These are phyloP conservation scores for Miamiensis avidus DNA, from an alignment of 169 alveolate species.

Conservation along the genomic window DNA sequence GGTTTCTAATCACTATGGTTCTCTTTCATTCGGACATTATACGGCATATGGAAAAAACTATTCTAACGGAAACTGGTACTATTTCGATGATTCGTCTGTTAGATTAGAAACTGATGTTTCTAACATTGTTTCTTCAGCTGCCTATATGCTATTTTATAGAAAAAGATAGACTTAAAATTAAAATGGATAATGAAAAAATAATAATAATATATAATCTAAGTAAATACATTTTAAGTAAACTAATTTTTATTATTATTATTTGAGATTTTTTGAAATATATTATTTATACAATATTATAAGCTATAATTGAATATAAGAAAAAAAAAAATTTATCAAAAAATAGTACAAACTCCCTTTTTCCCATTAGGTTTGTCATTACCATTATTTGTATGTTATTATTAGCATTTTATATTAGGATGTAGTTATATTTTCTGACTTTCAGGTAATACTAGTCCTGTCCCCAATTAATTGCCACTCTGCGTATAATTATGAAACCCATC, in stretches of 20 bases:
- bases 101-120: constrained; percentile 12
- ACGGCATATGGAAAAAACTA: constrained; percentile 76
- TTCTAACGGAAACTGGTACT: constrained; percentile 66
- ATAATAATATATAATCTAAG: too few relatives aligned
- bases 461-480: background rate
- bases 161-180: constrained; percentile 37
- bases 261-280: too few relatives aligned
- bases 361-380: too few relatives aligned
- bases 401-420: background rate
- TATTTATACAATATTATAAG: too few relatives aligned
- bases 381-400: background rate
- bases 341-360: too few relatives aligned
- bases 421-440: background rate
- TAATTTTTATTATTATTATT: too few relatives aligned
- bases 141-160: constrained; percentile 60
- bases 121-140: constrained; percentile 38
- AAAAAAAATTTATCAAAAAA: too few relatives aligned
- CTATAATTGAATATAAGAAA: too few relatives aligned
- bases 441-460: background rate
- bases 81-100: constrained; percentile 66
- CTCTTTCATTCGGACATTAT: constrained; percentile 81
- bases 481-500: too few relatives aligned
- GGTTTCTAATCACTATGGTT: constrained; percentile 82
- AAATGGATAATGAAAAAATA: too few relatives aligned
- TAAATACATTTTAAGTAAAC: too few relatives aligned